Conservation (phyloP, 164 flowering plant genomes). For the Euptelea pleiosperma region DNA sequence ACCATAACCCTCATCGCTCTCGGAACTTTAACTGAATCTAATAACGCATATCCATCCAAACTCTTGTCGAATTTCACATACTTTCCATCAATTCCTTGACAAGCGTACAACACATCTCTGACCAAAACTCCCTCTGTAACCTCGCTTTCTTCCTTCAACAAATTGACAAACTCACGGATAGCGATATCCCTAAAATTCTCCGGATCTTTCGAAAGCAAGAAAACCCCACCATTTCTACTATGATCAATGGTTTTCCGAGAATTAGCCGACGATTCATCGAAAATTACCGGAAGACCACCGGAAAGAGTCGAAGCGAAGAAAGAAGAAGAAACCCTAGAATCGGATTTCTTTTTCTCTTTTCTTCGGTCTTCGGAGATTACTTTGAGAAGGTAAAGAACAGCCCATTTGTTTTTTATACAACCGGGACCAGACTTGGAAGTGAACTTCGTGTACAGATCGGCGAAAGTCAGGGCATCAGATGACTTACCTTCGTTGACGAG, state of each 20-base stretch:
- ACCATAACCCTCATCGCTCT: conserved; percentile 67
- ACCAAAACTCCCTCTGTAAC: conserved; percentile 83
- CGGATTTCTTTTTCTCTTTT: conserved; percentile 14
- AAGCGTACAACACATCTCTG: conserved; percentile 86
- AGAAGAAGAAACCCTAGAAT: conserved; percentile 28
- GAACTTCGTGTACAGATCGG: conserved; percentile 81
- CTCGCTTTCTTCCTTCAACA: conserved; percentile 79
- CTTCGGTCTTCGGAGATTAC: conserved; percentile 64
- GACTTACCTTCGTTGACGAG: conserved; percentile 85
- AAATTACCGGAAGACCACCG: conserved; percentile 47
- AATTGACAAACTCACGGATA: conserved; percentile 56
- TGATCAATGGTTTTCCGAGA: conserved; percentile 22
- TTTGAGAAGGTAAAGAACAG: conserved; percentile 81
- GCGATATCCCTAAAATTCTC: conserved; percentile 76
- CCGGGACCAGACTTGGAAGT: conserved; percentile 68
- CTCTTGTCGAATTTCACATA: conserved; percentile 59
- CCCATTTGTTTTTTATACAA: conserved; percentile 71
- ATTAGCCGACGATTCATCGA: conserved; percentile 15
- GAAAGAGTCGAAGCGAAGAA: conserved; percentile 30
- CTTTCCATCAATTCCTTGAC: conserved; percentile 95
- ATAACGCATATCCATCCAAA: conserved; percentile 60
- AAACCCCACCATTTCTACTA: conserved; percentile 65
- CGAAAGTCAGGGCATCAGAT: conserved; percentile 77
- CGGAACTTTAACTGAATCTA: conserved; percentile 53
- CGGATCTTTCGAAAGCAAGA: conserved; percentile 68